A percentile compares a stretch with the other conserved stretches of the same genome.
Conservation (phyloP, 306 rosid species). For the Nissolia schottii region DNA sequence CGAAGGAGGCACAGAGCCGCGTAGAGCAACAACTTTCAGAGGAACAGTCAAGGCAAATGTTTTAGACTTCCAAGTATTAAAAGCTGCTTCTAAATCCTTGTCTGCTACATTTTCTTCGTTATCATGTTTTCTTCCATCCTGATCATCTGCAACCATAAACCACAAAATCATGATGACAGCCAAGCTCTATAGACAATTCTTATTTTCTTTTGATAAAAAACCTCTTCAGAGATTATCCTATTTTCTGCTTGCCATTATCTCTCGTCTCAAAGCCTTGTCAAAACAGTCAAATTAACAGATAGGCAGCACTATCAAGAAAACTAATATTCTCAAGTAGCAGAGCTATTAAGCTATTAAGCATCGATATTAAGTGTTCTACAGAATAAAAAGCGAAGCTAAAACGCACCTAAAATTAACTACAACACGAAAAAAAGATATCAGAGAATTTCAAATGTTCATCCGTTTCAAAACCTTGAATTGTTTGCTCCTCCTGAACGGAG, state of each 20-base stretch:
- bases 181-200: background rate
- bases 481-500: constrained; percentile 36
- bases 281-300: background rate
- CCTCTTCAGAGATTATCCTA: background rate
- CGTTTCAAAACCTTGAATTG: constrained; percentile 40
- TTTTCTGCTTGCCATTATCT: background rate
- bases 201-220: background rate
- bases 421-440: background rate
- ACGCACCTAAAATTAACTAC: background rate
- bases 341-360: background rate
- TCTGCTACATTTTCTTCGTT: constrained; percentile 30
- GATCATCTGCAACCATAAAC: constrained; percentile 35
- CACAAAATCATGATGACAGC: background rate
- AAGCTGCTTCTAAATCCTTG: constrained; percentile 54
- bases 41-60: constrained; percentile 86
- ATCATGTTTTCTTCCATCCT: constrained; percentile 27
- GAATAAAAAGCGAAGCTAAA: background rate
- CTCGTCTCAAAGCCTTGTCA: background rate
- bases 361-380: background rate
- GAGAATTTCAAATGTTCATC: background rate
- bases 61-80: constrained; percentile 75
- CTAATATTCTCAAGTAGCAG: background rate
- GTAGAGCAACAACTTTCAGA: constrained; percentile 67
- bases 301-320: background rate
- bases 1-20: constrained; percentile 90